Evolutionary conservation across 2,329 filamentous ascomycete genomes (phyloP).

Genomic region (Blastomyces emzantsi): DNA sequence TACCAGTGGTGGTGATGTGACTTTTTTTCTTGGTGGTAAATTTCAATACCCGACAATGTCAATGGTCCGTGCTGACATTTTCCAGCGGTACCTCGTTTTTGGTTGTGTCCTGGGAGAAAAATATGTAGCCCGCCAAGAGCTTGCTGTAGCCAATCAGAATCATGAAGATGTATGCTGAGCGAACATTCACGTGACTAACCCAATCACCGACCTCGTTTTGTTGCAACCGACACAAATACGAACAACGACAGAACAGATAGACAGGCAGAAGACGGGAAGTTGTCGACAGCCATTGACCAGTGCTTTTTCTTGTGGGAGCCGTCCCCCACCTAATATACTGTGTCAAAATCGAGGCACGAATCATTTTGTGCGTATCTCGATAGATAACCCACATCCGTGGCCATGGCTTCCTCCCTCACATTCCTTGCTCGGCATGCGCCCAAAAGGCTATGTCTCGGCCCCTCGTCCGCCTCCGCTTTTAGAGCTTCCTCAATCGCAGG

Average conservation of each 20-base stretch:
- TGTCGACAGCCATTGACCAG: slow-evolving; percentile 3
- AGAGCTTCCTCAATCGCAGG: slow-evolving; percentile 35
- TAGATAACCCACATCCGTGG: slow-evolving; percentile 15
- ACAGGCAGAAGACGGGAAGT: background rate
- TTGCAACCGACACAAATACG: slow-evolving; percentile 3
- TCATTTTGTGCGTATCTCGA: slow-evolving; percentile 18
- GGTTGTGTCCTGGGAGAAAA: background rate
- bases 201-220: background rate
- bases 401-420: slow-evolving; percentile 53
- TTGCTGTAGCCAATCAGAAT: slow-evolving; percentile 1
- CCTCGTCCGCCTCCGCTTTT: slow-evolving; percentile 36
- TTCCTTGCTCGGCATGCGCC: slow-evolving; percentile 52
- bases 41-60: background rate
- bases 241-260: background rate
- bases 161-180: background rate
- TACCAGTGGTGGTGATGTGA: background rate
- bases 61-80: background rate
- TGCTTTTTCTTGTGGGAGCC: slow-evolving; percentile 6
- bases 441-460: slow-evolving; percentile 50
- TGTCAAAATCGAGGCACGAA: slow-evolving; percentile 30
- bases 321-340: slow-evolving; percentile 21
- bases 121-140: slow-evolving; percentile 1
- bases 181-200: background rate
- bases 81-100: slow-evolving; percentile 1
- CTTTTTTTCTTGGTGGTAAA: background rate